These are phyloP conservation scores for Aspergillus haitiensis DNA, from an alignment of 495 filamentous ascomycete genomes.

Conservation along the genomic window DNA sequence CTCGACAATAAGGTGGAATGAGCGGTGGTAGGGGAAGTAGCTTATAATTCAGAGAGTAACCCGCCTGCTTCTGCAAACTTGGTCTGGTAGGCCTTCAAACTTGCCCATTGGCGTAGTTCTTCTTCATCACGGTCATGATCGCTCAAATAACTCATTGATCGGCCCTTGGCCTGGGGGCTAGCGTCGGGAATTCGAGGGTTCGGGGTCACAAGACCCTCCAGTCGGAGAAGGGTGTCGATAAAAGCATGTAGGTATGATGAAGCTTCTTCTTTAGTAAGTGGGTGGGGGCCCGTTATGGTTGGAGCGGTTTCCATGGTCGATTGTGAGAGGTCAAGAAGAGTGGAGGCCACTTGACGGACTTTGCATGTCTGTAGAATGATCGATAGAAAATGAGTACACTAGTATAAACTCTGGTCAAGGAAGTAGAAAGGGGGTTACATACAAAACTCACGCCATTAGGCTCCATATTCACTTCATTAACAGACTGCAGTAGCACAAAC, in stretches of 20 bases:
- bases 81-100: conserved; percentile 69
- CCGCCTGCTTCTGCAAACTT: conserved; percentile 68
- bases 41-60: conserved; percentile 40
- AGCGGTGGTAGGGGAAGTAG: neutral
- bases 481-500: conserved; percentile 63
- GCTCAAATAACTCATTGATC: conserved; percentile 45
- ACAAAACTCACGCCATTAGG: conserved; percentile 74
- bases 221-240: conserved; percentile 65
- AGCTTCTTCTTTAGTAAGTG: conserved; percentile 46
- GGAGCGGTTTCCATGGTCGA: conserved; percentile 44
- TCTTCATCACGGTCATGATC: conserved; percentile 66
- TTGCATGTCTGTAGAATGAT: conserved; percentile 51
- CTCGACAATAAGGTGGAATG: neutral
- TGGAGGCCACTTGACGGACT: conserved; percentile 74
- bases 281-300: conserved; percentile 31
- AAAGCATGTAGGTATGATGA: conserved; percentile 67
- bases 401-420: neutral
- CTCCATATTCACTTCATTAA: conserved; percentile 79
- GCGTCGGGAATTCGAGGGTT: conserved; percentile 3
- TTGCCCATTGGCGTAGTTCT: conserved; percentile 70
- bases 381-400: neutral
- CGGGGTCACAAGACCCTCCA: conserved; percentile 51
- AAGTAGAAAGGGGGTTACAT: conserved; percentile 26
- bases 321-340: conserved; percentile 63
- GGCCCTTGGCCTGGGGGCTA: conserved; percentile 33